phyloP scores from a whole-genome alignment of 2,329 filamentous ascomycete species.

The Ophiostoma sp. region DNA sequence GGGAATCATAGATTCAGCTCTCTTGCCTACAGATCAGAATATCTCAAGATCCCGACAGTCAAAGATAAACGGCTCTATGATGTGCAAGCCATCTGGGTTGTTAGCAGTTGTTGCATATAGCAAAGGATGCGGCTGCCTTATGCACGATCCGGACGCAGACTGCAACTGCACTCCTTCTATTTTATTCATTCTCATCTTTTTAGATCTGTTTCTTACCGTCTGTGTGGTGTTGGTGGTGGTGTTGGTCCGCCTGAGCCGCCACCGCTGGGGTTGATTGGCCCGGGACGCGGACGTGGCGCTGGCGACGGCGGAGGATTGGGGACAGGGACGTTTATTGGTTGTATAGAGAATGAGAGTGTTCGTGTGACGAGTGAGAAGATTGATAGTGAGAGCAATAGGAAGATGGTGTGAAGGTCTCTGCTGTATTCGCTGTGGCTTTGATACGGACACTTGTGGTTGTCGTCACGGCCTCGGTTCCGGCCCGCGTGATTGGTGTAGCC shows the following conservation, averaged over 20 bases:
- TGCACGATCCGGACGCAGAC: not conserved
- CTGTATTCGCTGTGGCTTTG: not conserved
- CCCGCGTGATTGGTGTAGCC: not conserved
- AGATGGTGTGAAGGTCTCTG: not conserved
- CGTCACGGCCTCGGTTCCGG: not conserved
- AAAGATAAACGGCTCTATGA: not conserved
- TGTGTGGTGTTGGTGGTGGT: conserved; percentile 25
- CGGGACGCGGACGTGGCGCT: conserved; percentile 22
- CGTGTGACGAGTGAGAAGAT: not conserved
- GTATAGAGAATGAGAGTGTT: not conserved
- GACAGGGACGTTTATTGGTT: conserved; percentile 12
- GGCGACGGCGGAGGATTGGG: conserved; percentile 24
- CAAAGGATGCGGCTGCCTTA: not conserved
- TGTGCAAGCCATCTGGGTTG: not conserved
- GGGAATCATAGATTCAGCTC: not conserved
- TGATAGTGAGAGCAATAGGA: not conserved
- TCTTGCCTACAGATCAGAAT: too few species aligned
- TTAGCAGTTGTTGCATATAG: not conserved
- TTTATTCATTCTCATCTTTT: not conserved
- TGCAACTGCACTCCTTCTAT: not conserved
- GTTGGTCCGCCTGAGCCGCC: conserved; percentile 26
- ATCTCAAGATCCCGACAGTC: not conserved
- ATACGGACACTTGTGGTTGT: not conserved
- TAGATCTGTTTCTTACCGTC: not conserved
- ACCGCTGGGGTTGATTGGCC: conserved; percentile 23